Evolutionary conservation across 2,329 filamentous ascomycete genomes (phyloP), one percentile per base, ranked within the genome.

Genomic region (Xylariales sp.): DNA sequence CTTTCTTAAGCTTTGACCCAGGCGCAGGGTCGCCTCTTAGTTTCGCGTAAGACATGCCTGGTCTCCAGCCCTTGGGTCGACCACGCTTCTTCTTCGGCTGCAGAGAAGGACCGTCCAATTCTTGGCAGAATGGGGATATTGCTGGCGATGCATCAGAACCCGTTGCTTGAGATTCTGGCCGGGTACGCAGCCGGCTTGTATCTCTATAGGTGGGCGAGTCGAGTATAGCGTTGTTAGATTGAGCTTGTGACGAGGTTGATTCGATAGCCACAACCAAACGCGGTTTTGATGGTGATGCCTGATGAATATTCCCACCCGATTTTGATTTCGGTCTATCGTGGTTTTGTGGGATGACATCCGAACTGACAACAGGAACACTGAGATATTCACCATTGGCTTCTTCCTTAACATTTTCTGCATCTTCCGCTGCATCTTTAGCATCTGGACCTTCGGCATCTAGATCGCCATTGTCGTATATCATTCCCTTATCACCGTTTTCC

Each of bases 41-140:
- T 21, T 52, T 46, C 5, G 46, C 34, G 45, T 62, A 64, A 1
- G 57, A 51, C 49, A 55, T 59, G 31, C 60, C 62, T 2, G 55
- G 54, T 37, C 57, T 64, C 63, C 64, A 74, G 18, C 72, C 73
- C 39, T 70, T 70, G 4, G 75, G 74, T 5, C 74, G 64, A 6
- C 74, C 74, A 27, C 65, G 60, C 41, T 64, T 63, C 43, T 46
- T 27, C 10, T 28, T 28, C 18, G 29, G 38, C 5, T n/a, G 15
- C n/a, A 10, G 12, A 7, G 7, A 9, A 14, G 6, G 21, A 18
- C 28, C 37, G 14, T 12, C 18, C n/a, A 32, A 24, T 20, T 33
- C 29, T 19, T 33, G 38, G 14, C 33, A 19, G 28, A 40, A 25
- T 28, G 12, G 8, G 11, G 38, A 24, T 8, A 40, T 24, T 15